Base-by-base conservation (phyloP, 2,329 filamentous ascomycete genomes). In the Fusarium sp. region DNA sequence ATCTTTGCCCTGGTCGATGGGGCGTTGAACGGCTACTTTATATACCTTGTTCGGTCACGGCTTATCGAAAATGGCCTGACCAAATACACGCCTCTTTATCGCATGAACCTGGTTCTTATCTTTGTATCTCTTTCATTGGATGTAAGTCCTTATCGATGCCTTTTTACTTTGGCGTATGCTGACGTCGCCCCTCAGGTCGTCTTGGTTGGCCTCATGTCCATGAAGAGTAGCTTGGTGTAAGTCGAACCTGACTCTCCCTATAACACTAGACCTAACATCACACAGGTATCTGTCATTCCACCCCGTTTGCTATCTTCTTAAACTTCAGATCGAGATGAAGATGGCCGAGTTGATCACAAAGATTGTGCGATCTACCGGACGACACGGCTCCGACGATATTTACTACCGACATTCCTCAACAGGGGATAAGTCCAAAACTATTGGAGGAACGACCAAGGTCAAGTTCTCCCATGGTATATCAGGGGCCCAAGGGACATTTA, bases 1-100 rank as follows among this genome's bases (percentile, higher is more conserved):
- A 82, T 90, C 4, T 88, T 88, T 67, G 80, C 87, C 2, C 56
- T 88, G 4, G 82, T 88, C 2, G 88, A 90, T 65, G 85, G 80
- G 1, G 74, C 68, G 0, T 78, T 90, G 34, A 90, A 89, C 68
- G 80, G 80, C 30, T 89, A 88, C 74, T 90, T 90, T 66, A 83
- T 89, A 13, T 79, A 79, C 30, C 80, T 82, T 1, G 87, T 88
- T 37, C 85, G 85, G 23, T 79, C 80, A 1, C 83, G 84, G 3
- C 81, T 89, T 0, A 84, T 88, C 60, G 80, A 82, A 35, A 84
- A 86, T 54, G 87, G 87, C 1, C 78, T 88, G 0, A 83, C 83
- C 1, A 88, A 88, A 67, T 88, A 88, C 70, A 82, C 84, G 20
- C 80, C 82, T 5, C 80, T 89, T 1, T 85, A 86, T 20, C 79